Evolutionary conservation across 2,329 filamentous ascomycete genomes (phyloP).

Genomic region (Dactylellina drechsleri): DNA sequence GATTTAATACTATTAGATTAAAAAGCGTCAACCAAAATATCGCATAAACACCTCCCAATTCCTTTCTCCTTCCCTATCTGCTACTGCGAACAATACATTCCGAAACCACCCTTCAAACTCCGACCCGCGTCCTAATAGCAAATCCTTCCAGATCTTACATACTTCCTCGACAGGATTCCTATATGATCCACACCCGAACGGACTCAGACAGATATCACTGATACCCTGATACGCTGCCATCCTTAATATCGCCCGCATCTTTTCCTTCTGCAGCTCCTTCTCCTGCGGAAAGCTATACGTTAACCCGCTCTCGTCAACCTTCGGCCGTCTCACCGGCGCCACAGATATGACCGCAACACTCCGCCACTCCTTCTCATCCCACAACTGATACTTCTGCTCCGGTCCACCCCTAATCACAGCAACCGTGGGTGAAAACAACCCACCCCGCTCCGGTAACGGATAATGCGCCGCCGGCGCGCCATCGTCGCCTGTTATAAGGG

Average conservation of each 20-base stretch:
- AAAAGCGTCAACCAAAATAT: constrained; percentile 52
- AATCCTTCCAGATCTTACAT: constrained; percentile 73
- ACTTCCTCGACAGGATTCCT: constrained; percentile 74
- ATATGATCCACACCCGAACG: constrained; percentile 66
- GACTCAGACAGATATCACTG: constrained; percentile 69
- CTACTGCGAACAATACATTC: constrained; percentile 73
- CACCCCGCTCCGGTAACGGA: constrained; percentile 75
- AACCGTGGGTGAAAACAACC: constrained; percentile 76
- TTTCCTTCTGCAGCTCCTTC: constrained; percentile 76
- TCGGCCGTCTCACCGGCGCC: constrained; percentile 76
- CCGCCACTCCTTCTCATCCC: constrained; percentile 63
- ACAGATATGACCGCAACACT: constrained; percentile 73
- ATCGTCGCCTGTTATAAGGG: constrained; percentile 71
- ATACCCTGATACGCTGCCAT: constrained; percentile 73
- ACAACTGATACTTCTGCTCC: constrained; percentile 72
- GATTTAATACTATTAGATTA: too few species aligned
- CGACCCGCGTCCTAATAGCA: constrained; percentile 70
- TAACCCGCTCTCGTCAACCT: constrained; percentile 73
- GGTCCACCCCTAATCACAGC: constrained; percentile 77
- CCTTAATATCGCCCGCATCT: constrained; percentile 75
- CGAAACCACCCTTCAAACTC: constrained; percentile 72
- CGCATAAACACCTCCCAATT: constrained; percentile 54
- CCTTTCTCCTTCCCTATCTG: constrained; percentile 61
- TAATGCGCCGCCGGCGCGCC: constrained; percentile 65
- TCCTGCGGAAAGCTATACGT: constrained; percentile 78